Evolutionary conservation across 352 stramenopile species (phyloP).

Genomic region (Hyaloperonospora arabidopsidis): DNA sequence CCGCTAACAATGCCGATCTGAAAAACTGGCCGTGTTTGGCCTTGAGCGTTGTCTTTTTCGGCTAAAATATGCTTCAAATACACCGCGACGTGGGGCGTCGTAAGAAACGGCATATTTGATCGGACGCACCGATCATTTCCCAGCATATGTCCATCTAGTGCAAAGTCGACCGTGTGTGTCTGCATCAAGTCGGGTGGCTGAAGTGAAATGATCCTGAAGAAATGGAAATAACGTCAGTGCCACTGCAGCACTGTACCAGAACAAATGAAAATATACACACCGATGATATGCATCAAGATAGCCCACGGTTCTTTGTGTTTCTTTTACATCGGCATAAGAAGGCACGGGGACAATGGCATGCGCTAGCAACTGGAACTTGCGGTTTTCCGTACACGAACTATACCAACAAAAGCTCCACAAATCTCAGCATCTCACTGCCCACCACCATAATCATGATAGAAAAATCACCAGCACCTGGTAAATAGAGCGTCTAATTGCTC

Average conservation of each 20-base stretch:
- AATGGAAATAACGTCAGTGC: not conserved
- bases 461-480: constrained; percentile 41
- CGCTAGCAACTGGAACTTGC: constrained; percentile 65
- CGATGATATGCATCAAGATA: constrained; percentile 41
- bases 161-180: constrained; percentile 37
- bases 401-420: not conserved
- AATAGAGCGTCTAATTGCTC: constrained; percentile 34
- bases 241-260: not conserved
- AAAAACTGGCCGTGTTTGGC: constrained; percentile 20
- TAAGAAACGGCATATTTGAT: constrained; percentile 57
- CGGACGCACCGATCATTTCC: constrained; percentile 63
- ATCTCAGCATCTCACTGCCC: not conserved
- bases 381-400: constrained; percentile 45
- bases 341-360: constrained; percentile 59
- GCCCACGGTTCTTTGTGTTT: constrained; percentile 34
- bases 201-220: constrained; percentile 33
- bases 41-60: constrained; percentile 12
- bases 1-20: constrained; percentile 46
- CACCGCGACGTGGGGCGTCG: constrained; percentile 49
- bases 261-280: constrained; percentile 23
- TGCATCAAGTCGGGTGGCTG: constrained; percentile 11
- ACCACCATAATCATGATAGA: too few species aligned
- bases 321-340: constrained; percentile 45
- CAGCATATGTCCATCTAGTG: constrained; percentile 38
- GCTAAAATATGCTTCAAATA: constrained; percentile 29